Conservation (phyloP, 495 filamentous ascomycete species). For the Tirmania nivea region DNA sequence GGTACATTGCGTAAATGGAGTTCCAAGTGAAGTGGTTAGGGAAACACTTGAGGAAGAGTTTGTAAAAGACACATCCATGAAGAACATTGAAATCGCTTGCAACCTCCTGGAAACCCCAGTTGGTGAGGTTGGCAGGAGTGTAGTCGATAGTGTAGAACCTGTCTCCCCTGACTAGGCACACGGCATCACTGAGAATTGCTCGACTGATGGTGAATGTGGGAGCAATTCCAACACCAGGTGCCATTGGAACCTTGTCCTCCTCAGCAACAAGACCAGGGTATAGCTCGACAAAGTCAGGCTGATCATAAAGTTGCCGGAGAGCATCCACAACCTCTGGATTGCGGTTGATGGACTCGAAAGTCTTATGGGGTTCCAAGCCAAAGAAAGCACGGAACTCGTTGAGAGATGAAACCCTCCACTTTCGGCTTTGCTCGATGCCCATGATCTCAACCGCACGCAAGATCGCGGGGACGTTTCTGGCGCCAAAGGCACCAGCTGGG, state of each 20-base stretch:
- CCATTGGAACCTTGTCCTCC: slow-evolving; percentile 48
- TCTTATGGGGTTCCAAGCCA: slow-evolving; percentile 46
- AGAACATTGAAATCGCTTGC: slow-evolving; percentile 51
- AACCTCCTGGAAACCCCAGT: slow-evolving; percentile 51
- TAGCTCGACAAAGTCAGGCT: slow-evolving; percentile 58
- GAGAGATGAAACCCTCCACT: slow-evolving; percentile 61
- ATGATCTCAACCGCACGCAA: slow-evolving; percentile 62
- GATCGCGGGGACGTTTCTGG: slow-evolving; percentile 48
- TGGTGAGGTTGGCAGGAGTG: slow-evolving; percentile 34
- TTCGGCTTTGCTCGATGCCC: slow-evolving; percentile 62
- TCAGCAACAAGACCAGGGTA: slow-evolving; percentile 71
- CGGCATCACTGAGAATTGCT: slow-evolving; percentile 68
- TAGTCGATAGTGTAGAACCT: slow-evolving; percentile 59
- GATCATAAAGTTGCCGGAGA: slow-evolving; percentile 54
- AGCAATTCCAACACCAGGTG: slow-evolving; percentile 59
- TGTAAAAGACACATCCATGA: slow-evolving; percentile 70
- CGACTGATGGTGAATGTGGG: slow-evolving; percentile 67
- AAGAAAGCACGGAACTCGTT: slow-evolving; percentile 81
- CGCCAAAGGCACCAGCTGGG: slow-evolving; percentile 42
- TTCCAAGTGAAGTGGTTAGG: slow-evolving; percentile 57
- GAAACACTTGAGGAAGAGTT: slow-evolving; percentile 58
- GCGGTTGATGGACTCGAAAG: slow-evolving; percentile 68
- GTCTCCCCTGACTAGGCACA: slow-evolving; percentile 66
- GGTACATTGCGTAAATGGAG: slow-evolving; percentile 74
- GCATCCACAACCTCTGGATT: slow-evolving; percentile 51